Base-by-base conservation (phyloP, 1,284 basidiomycete genomes). In the Ustilago crameri region DNA sequence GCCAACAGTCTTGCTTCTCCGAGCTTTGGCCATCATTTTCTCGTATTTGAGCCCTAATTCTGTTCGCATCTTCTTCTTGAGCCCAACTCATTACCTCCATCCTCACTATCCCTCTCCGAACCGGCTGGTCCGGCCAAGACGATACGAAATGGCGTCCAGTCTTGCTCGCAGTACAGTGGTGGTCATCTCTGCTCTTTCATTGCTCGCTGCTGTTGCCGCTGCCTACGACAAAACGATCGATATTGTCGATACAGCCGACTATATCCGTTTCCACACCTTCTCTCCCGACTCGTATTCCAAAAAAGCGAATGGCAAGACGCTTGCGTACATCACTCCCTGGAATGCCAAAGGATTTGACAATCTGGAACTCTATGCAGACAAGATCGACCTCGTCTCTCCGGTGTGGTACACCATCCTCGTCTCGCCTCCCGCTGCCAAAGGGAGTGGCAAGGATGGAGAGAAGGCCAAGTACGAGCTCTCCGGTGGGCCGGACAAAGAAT, bases 251-350 rank as follows among this genome's bases (percentile, higher is more conserved):
- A 43, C 58, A 2, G 58, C 51, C 38, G 64, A 57, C 14, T 62
- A 68, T 50, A 58, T 71, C n/a, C 56, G 47, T 0, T 47, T 55
- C 0, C 57, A 62, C 20, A 47, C 51, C 1, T 18, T 34, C 12
- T 35, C 48, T 0, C 22, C 35, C 15, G 30, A 30, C 12, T 40
- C 27, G n/a, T 14, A n/a, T 15, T 20, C 35, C 3, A 12, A 9
- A 3, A 52, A 35, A 4, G 26, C 18, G 5, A 48, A 45, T 27
- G 43, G 53, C 0, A 67, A 68, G 3, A 64, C 71, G 9, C 50
- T 78, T 3, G 75, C 55, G 22, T 78, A 78, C 41, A 73, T 76
- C 30, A 75, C 75, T 15, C 75, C 75, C 9, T 78, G 75, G 75
- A 70, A 78, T 34, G 5, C 51, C 2, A 35, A 51, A 12, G 75